Percentiles rank a stretch among this genome's conserved stretches.
Conservation (phyloP, 805 yeast genomes). For the Zygosaccharomyces bisporus region DNA sequence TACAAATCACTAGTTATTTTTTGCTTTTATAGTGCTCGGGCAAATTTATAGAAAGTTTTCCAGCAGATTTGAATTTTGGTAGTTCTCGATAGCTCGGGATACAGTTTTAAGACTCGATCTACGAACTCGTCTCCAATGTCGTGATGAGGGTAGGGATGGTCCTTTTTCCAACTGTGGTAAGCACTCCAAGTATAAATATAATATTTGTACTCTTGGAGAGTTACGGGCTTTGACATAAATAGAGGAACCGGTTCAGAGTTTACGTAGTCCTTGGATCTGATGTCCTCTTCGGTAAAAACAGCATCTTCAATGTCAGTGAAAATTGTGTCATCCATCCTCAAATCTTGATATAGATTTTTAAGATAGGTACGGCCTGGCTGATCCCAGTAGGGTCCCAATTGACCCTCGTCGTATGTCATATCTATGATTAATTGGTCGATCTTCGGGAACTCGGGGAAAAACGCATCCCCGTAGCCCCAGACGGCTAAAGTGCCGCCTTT, state of each 20-base stretch:
- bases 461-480: constrained; percentile 79
- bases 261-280: constrained; percentile 18
- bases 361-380: constrained; percentile 70
- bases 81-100: constrained; percentile 18
- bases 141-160: constrained; percentile 31
- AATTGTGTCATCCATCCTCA: constrained; percentile 21
- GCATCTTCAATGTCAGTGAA: constrained; percentile 42
- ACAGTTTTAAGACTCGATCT: constrained; percentile 37
- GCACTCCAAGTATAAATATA: constrained; percentile 73
- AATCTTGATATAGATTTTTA: constrained; percentile 38
- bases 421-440: constrained; percentile 54
- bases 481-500: constrained; percentile 66
- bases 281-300: constrained; percentile 24
- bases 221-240: constrained; percentile 37
- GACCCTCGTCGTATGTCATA: constrained; percentile 47
- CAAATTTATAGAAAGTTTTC: constrained; percentile 31
- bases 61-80: constrained; percentile 23
- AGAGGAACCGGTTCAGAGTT: constrained; percentile 25
- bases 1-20: neutral
- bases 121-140: constrained; percentile 49
- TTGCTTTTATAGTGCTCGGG: constrained; percentile 10
- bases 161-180: constrained; percentile 51
- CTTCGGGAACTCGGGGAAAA: constrained; percentile 47
- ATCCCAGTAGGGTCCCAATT: constrained; percentile 66
- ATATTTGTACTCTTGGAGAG: constrained; percentile 44